Base-by-base conservation (phyloP, 257 asterid species). In the Salvia splendens region DNA sequence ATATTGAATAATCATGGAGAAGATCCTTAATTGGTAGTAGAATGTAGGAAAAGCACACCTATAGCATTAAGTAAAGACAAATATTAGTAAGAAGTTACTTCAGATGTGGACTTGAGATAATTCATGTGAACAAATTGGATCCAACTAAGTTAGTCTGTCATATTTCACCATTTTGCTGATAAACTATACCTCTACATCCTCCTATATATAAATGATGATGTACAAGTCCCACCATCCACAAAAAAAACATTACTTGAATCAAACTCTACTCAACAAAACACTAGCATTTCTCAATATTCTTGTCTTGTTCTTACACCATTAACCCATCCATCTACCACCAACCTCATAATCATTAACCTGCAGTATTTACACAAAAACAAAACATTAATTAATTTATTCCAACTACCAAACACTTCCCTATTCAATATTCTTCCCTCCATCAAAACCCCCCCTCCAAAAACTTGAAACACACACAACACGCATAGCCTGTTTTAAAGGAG, bases 151-250 rank as follows among this genome's bases (percentile, higher is more conserved):
- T 67, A 62, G 49, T 51, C 47, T 75, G 78, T 75, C 76, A 48
- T 46, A 30, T 74, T 59, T 41, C 30, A 24, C 30, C 47, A 28
- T 41, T 55, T 12, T 43, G 55, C 46, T 63, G 5, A 45, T 45
- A 6, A 24, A 24, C 30, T 24, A 24, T 24, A 24, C 30, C 30
- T 38, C 35, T 10, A 4, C 8, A 10, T 53, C 24, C 24, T 20
- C 24, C 24, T 20, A 20, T 3, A 47, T 35, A 50, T 4, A 53
- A 45, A 74, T 78, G 70, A 75, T 89, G 91, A 85, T 82, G 76
- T 79, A 36, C 12, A 72, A 64, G 64, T 78, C 87, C 81, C 81
- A 88, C 85, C 95, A 69, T 82, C 89, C 89, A 61, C 72, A 71
- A 30, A 24, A 20, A 24, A 38, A 60, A 36, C 72, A 80, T 82